Percentiles rank a stretch among this genome's conserved stretches.
Evolutionary conservation across 2,329 filamentous ascomycete species (phyloP).

Genomic region (Aulographum hederae): DNA sequence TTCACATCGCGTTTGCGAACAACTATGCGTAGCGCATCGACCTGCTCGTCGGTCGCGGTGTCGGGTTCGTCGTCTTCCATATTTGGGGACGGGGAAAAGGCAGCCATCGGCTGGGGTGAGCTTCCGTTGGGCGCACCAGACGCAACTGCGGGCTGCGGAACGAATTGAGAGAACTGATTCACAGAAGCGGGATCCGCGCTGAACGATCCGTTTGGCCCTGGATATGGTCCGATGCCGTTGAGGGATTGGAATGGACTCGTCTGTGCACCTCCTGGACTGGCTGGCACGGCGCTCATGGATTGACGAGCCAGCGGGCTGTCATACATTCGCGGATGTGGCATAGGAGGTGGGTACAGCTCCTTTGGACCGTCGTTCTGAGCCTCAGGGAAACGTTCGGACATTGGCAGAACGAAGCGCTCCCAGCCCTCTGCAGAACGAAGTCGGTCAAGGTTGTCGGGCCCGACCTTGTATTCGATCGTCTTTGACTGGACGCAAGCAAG

Average conservation of each 20-base stretch:
- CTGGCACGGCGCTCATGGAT: too few species aligned
- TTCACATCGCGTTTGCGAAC: conserved; percentile 23
- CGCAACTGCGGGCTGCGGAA: too few species aligned
- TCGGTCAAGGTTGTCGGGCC: conserved; percentile 61
- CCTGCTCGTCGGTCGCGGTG: conserved; percentile 34
- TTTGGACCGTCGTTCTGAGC: conserved; percentile 58
- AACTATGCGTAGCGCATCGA: conserved; percentile 33
- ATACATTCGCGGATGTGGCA: conserved; percentile 18
- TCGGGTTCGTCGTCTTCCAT: conserved; percentile 17
- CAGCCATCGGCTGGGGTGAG: background rate
- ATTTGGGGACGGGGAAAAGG: too few species aligned
- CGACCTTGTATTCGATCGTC: conserved; percentile 54
- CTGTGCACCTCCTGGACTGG: too few species aligned
- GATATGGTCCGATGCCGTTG: too few species aligned
- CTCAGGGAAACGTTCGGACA: conserved; percentile 51
- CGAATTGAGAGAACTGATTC: too few species aligned
- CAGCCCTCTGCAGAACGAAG: conserved; percentile 59
- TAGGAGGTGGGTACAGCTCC: conserved; percentile 18
- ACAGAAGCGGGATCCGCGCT: too few species aligned
- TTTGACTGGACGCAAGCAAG: conserved; percentile 55
- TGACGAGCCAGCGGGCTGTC: too few species aligned
- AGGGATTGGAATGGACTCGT: too few species aligned
- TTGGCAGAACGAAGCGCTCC: conserved; percentile 60
- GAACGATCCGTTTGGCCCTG: too few species aligned
- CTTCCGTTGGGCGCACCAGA: too few species aligned